phyloP scores from a whole-genome alignment of 2,329 filamentous ascomycete species.

The Colletotrichum tanaceti region DNA sequence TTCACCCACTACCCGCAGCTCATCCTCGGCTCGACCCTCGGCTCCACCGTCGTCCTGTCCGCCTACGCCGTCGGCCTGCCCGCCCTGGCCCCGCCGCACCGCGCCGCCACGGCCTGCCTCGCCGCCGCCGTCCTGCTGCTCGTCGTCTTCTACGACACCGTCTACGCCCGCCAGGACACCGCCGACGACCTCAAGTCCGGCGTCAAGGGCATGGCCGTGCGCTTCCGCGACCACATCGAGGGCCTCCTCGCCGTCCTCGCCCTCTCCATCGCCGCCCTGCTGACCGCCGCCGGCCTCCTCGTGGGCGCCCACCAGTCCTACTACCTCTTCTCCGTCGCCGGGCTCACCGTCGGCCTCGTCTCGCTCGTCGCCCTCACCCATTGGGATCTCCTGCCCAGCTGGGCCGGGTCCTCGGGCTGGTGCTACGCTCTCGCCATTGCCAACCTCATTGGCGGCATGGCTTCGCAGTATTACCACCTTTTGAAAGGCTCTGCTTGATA shows the following conservation, averaged over 20 bases:
- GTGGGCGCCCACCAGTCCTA: not conserved
- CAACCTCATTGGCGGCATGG: constrained; percentile 34
- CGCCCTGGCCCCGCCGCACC: constrained; percentile 36
- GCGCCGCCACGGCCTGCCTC: constrained; percentile 41
- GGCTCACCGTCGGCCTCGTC: constrained; percentile 26
- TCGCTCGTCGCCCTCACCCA: constrained; percentile 38
- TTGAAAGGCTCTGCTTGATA: too few relatives aligned
- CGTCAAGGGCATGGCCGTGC: constrained; percentile 49
- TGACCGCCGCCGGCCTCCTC: constrained; percentile 28
- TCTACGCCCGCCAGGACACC: constrained; percentile 52
- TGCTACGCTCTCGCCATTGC: constrained; percentile 41
- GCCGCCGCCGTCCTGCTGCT: constrained; percentile 44
- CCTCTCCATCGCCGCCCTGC: constrained; percentile 32
- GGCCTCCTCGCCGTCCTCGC: constrained; percentile 37
- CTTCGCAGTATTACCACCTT: too few relatives aligned
- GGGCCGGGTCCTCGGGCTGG: constrained; percentile 40
- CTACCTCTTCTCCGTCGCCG: not conserved
- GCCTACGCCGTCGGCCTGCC: constrained; percentile 40
- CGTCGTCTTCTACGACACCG: constrained; percentile 50
- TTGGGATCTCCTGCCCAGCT: constrained; percentile 35
- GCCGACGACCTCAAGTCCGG: constrained; percentile 51
- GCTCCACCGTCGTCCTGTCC: constrained; percentile 45
- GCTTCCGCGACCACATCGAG: constrained; percentile 42
- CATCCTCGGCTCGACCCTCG: constrained; percentile 62
- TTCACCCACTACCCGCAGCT: constrained; percentile 65